Evolutionary conservation across 306 rosid species (phyloP).

Genomic region (Vigna radiata): DNA sequence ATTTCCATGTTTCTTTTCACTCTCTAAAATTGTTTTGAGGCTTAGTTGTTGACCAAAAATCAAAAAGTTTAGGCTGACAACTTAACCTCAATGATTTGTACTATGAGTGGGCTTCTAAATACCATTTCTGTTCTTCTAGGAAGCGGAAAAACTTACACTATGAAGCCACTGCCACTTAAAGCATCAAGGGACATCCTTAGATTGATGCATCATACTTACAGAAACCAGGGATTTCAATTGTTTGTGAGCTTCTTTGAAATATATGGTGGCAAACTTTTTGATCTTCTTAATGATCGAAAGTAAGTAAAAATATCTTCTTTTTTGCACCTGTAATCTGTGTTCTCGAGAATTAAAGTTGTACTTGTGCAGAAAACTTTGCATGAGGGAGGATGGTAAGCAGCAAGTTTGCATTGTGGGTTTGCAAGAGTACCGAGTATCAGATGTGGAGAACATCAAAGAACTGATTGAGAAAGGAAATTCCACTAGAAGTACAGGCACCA

Average conservation of each 20-base stretch:
- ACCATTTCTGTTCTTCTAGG: slow-evolving; percentile 60
- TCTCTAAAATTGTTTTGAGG: not conserved
- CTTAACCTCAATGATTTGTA: slow-evolving; percentile 26
- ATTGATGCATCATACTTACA: slow-evolving; percentile 95
- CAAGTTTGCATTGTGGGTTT: slow-evolving; percentile 99
- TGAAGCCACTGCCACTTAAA: slow-evolving; percentile 96
- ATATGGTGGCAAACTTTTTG: slow-evolving; percentile 96
- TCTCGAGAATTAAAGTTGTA: slow-evolving; percentile 37
- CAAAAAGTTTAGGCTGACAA: not conserved
- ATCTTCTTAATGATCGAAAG: slow-evolving; percentile 96
- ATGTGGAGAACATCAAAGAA: slow-evolving; percentile 93
- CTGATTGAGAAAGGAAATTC: slow-evolving; percentile 94
- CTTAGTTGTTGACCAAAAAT: not conserved
- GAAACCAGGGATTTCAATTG: slow-evolving; percentile 89
- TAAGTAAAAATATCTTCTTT: slow-evolving; percentile 51
- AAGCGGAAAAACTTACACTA: slow-evolving; percentile 95
- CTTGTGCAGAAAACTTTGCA: slow-evolving; percentile 86
- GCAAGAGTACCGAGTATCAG: slow-evolving; percentile 93
- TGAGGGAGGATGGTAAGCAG: slow-evolving; percentile 99
- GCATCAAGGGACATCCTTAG: slow-evolving; percentile 96
- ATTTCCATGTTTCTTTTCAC: slow-evolving; percentile 6
- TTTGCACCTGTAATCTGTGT: slow-evolving; percentile 23
- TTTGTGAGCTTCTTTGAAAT: slow-evolving; percentile 98
- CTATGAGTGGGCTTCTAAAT: slow-evolving; percentile 30
- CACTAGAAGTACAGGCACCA: slow-evolving; percentile 96